Evolutionary conservation across 352 stramenopile species (phyloP), one percentile per base, ranked within the genome.

Genomic region (Phytopythium ostracodes): DNA sequence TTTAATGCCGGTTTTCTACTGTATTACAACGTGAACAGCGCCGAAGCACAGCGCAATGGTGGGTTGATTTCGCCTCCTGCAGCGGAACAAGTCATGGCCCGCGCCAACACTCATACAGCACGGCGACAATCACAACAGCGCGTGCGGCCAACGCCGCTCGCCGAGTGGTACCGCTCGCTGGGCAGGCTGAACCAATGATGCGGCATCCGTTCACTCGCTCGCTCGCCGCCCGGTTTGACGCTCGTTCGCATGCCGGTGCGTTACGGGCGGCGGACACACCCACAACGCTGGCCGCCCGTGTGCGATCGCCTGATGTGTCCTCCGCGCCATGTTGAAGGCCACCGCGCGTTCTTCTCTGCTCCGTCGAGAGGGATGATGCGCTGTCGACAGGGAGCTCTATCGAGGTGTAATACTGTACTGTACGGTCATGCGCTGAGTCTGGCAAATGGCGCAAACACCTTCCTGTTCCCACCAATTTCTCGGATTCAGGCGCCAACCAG

Each of bases 231-330:
- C 29, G 29, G 29, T 38, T 38, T 38, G 33, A 38, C 33, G 33
- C 33, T 38, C 33, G 33, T 38, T 44, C 15, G 40, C 42, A 22
- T 49, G 42, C 42, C 42, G 42, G 42, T 49, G 42, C 42, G 18
- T 1, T 18, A n/a, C 5, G 40, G 42, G 9, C 20, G 7, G 42
- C 18, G 42, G 42, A 12, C 10, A 3, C 42, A 49, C 42, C 42
- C 42, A 49, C 42, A 49, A 49, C 11, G 42, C 42, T n/a, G n/a
- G n/a, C n/a, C n/a, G n/a, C 6, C 17, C 15, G 17, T 5, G 3
- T 14, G 46, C 46, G 24, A 52, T 52, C 46, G 46, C 46, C 24
- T 52, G 46, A 52, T 52, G 46, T 52, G 46, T 52, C 46, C 46
- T 52, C 46, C 46, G 11, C 46, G 44, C 18, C 44, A 18, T 14